A percentile compares a stretch with the other conserved stretches of the same genome.
These are phyloP conservation scores for Cladosporium oxysporum DNA, from an alignment of 2,329 filamentous ascomycete species.

Conservation along the genomic window DNA sequence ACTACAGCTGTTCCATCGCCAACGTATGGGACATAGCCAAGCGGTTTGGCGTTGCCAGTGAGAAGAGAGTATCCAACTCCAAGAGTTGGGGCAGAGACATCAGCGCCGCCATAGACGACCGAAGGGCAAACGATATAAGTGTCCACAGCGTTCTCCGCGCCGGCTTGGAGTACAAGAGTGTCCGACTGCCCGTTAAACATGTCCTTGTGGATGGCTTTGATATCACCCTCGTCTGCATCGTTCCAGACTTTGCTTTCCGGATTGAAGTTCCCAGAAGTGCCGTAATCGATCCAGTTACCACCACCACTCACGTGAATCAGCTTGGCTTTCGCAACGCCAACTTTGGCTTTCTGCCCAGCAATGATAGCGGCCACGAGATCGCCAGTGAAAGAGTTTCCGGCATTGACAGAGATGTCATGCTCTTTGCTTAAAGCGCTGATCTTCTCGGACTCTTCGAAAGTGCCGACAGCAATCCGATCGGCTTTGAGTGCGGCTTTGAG, in stretches of 20 bases:
- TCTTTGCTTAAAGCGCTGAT: slow-evolving; percentile 14
- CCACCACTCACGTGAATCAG: slow-evolving; percentile 14
- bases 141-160: slow-evolving; percentile 2
- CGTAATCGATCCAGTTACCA: slow-evolving; percentile 16
- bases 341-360: slow-evolving; percentile 6
- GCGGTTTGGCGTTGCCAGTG: slow-evolving; percentile 12
- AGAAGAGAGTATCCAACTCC: slow-evolving; percentile 14
- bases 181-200: slow-evolving; percentile 22
- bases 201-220: slow-evolving; percentile 24
- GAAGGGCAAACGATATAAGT: slow-evolving; percentile 18
- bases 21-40: slow-evolving; percentile 19
- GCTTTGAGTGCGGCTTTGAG: slow-evolving; percentile 3
- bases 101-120: slow-evolving; percentile 12
- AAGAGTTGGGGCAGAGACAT: not conserved
- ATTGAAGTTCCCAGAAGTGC: slow-evolving; percentile 19
- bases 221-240: slow-evolving; percentile 21
- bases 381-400: slow-evolving; percentile 11
- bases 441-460: slow-evolving; percentile 5
- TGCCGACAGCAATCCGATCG: slow-evolving; percentile 7
- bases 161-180: slow-evolving; percentile 17
- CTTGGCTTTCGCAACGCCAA: not conserved
- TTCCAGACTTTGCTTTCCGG: slow-evolving; percentile 17
- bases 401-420: slow-evolving; percentile 15
- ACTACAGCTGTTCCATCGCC: slow-evolving; percentile 10
- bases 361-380: slow-evolving; percentile 15